Evolutionary conservation across 2,329 filamentous ascomycete species (phyloP), one percentile per base, ranked within the genome.

Genomic region (Scolecobasidium constrictum): DNA sequence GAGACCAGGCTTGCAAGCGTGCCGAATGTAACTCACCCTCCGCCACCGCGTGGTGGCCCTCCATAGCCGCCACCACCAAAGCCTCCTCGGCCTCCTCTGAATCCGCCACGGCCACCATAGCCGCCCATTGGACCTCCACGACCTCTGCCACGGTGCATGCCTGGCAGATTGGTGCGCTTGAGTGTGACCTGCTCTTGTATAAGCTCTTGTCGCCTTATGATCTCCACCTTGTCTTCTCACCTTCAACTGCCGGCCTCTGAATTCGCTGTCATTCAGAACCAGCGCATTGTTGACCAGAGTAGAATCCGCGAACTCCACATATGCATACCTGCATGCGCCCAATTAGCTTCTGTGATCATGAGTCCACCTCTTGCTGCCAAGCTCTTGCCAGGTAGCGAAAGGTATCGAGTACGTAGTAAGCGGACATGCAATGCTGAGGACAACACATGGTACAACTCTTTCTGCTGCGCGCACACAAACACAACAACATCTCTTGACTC

Each of bases 271-370:
- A 62, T 98, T 96, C 45, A 98, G 72, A 33, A 96, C 87, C 47
- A 98, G 75, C 19, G 92, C 92, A 62, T 94, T 86, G 38, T 86
- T 86, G 49, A 98, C 90, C 48, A 95, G 73, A 64, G 78, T 88
- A 38, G 92, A 87, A 67, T 96, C 92, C 47, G 86, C 83, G 60
- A 98, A 98, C 66, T 98, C 92, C 56, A 98, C 92, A 66, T 98
- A 98, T 58, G 92, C 92, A 68, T 98, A 98, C 51, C 88, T 95
- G 65, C 62, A 64, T 60, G 61, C 60, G 61, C 42, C 52, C 56
- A 15, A 63, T 64, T 65, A 64, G 62, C 61, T 31, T 31, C 9
- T n/a, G 26, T 31, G 9, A 31, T 31, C 26, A 7, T n/a, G 65
- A 22, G 16, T 41, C 40, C 40, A 61, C 65, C 69, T 74, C 69